These are phyloP conservation scores for Candida stauntonica DNA, from an alignment of 805 yeast genomes.

Conservation along the genomic window DNA sequence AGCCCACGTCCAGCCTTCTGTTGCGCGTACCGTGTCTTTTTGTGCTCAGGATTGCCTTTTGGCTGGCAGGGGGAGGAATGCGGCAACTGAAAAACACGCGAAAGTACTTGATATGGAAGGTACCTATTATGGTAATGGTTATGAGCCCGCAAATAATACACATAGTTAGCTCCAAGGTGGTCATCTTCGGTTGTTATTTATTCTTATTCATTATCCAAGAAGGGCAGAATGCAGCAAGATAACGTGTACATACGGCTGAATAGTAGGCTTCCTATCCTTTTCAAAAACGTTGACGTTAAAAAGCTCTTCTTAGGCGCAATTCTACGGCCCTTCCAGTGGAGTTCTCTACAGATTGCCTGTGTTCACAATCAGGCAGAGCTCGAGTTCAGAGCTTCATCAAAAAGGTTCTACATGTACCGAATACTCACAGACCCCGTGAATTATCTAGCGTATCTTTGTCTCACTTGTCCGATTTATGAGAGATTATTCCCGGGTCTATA, in stretches of 20 bases:
- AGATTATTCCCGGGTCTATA: neutral
- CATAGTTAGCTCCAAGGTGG: too few species aligned
- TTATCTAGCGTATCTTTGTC: neutral
- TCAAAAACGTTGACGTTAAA: neutral
- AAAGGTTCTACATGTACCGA: neutral
- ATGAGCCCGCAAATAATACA: too few species aligned
- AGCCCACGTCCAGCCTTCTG: conserved; percentile 1
- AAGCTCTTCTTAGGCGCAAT: neutral
- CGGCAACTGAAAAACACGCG: neutral
- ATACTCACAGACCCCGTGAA: neutral
- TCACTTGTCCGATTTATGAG: too few species aligned
- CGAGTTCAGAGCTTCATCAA: neutral
- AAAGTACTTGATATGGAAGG: neutral
- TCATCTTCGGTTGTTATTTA: too few species aligned
- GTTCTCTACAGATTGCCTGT: neutral
- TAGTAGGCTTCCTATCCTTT: neutral
- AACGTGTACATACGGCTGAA: too few species aligned
- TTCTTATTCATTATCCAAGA: too few species aligned
- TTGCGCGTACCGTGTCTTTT: conserved; percentile 1
- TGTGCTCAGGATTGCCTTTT: neutral
- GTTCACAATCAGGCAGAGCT: conserved; percentile 1
- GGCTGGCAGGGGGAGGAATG: neutral
- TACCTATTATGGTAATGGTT: neutral
- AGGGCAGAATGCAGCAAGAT: too few species aligned
- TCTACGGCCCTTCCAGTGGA: neutral